Percentiles rank a stretch among this genome's conserved stretches.
phyloP scores from a whole-genome alignment of 768 basidiomycete species.

The Porpolomopsis calyptriformis region DNA sequence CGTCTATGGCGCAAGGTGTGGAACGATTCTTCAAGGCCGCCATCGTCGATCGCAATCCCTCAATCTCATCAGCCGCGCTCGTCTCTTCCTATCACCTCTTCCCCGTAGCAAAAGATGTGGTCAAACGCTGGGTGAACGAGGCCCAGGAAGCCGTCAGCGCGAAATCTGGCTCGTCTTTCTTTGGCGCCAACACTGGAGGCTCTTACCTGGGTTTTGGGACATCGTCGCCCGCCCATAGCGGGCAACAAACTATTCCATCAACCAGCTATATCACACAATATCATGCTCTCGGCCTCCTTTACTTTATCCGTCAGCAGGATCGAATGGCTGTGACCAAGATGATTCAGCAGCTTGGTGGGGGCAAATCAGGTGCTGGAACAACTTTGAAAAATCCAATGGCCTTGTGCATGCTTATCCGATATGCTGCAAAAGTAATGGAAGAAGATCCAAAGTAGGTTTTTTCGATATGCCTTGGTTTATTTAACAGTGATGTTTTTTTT shows the following conservation, averaged over 20 bases:
- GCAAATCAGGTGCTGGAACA: slow-evolving; percentile 73
- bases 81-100: slow-evolving; percentile 96
- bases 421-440: slow-evolving; percentile 97
- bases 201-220: slow-evolving; percentile 70
- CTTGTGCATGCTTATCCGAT: slow-evolving; percentile 95
- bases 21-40: slow-evolving; percentile 99
- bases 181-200: slow-evolving; percentile 38
- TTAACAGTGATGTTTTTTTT: not conserved
- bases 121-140: slow-evolving; percentile 99
- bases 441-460: slow-evolving; percentile 89
- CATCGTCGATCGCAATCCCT: slow-evolving; percentile 92
- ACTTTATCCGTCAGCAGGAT: slow-evolving; percentile 93
- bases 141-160: slow-evolving; percentile 92
- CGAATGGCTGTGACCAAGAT: slow-evolving; percentile 99
- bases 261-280: slow-evolving; percentile 95
- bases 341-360: slow-evolving; percentile 94
- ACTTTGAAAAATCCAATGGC: slow-evolving; percentile 94
- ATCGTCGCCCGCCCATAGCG: slow-evolving; percentile 37
- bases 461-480: not conserved
- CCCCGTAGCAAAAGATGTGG: slow-evolving; percentile 88
- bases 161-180: slow-evolving; percentile 67
- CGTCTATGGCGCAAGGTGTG: slow-evolving; percentile 98
- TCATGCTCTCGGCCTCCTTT: slow-evolving; percentile 88
- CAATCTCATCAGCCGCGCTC: slow-evolving; percentile 91
- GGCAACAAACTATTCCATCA: slow-evolving; percentile 70